phyloP scores from a whole-genome alignment of 495 filamentous ascomycete species.

The Friedmanniomyces endolithicus region DNA sequence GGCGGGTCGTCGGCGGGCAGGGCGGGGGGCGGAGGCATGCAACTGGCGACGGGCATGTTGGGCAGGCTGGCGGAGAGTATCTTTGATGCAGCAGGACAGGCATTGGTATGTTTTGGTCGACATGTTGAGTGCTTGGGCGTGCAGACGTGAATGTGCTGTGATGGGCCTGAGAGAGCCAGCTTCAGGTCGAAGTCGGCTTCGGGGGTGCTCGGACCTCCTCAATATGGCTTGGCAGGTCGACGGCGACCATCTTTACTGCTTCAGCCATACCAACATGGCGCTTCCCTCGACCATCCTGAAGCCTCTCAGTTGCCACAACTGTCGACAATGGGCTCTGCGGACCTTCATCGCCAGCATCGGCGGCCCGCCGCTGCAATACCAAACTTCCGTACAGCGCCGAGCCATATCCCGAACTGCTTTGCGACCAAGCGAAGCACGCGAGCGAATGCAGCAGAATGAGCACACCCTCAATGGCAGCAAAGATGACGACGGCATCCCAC shows the following conservation, averaged over 20 bases:
- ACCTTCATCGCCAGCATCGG: conserved; percentile 15
- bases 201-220: not conserved
- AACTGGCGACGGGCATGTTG: conserved; percentile 11
- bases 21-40: conserved; percentile 10
- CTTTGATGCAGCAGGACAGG: conserved; percentile 14
- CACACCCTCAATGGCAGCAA: conserved; percentile 11
- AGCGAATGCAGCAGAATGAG: conserved; percentile 8
- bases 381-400: not conserved
- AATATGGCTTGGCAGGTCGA: not conserved
- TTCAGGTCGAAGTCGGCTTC: not conserved
- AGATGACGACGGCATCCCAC: not conserved
- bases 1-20: conserved; percentile 24
- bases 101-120: conserved; percentile 14
- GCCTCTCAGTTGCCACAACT: not conserved
- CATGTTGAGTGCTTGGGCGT: not conserved
- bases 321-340: conserved; percentile 11
- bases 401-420: not conserved
- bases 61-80: not conserved
- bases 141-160: not conserved
- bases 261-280: not conserved
- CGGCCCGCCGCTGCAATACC: not conserved
- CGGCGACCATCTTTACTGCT: not conserved
- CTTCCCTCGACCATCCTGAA: not conserved
- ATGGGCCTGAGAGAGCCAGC: not conserved
- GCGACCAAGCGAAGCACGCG: not conserved